Base-by-base conservation (phyloP, 2,329 filamentous ascomycete species). In the Penicillium brevicompactum region DNA sequence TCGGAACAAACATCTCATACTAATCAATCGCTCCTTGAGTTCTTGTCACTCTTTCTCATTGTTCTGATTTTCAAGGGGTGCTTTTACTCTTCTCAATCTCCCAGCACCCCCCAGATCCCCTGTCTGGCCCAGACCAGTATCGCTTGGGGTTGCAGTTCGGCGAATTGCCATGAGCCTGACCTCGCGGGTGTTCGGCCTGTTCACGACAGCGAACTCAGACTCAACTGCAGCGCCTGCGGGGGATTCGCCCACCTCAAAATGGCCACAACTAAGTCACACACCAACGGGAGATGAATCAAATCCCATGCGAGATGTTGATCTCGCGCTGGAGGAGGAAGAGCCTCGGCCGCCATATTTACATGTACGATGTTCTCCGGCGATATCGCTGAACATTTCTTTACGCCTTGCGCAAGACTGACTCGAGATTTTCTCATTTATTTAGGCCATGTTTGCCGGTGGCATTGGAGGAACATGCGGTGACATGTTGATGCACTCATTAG, bases 401-500 rank as follows among this genome's bases (percentile, higher is more conserved):
- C 46, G n/a, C 21, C 31, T 32, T 40, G 16, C n/a, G 32, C n/a
- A 38, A 57, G 16, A 10, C 54, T 61, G 47, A 64, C 18, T n/a
- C n/a, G 24, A 51, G 24, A 18, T 24, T 21, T 27, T 22, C 24
- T 6, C 8, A 2, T n/a, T 38, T 21, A 21, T 58, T 51, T 66
- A 96, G 91, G 87, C 90, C 72, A 99, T 97, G 92, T 82, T 99
- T 69, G 94, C 94, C 32, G 94, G 94, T 69, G 94, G 93, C 57
- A 80, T 95, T 50, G 94, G 95, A 69, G 94, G 94, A 50, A 92
- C 90, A 14, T 95, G 89, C 53, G 94, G 95, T 56, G 94, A 99
- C 75, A 89, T 99, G 84, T 80, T 99, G 63, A 99, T 99, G 94
- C 94, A 99, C 78, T 97, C 93, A 44, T 84, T 99, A 69, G 94